Evolutionary conservation across 2,329 filamentous ascomycete species (phyloP).

Genomic region (Chalaropsis thielavioides): DNA sequence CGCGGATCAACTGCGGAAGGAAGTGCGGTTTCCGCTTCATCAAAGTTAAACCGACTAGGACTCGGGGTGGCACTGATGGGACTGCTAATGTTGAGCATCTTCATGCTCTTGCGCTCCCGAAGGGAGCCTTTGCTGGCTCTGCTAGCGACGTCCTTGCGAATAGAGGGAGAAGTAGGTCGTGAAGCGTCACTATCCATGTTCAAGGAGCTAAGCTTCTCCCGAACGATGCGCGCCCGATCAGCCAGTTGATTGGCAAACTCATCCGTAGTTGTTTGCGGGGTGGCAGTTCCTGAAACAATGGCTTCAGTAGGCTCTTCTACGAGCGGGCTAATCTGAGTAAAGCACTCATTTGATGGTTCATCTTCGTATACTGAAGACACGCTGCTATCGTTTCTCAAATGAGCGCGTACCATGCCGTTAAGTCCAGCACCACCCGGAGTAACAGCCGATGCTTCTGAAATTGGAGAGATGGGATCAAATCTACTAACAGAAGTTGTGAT

Average conservation of each 20-base stretch:
- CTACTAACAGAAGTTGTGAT: conserved; percentile 43
- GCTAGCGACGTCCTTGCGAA: conserved; percentile 33
- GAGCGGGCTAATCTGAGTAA: conserved; percentile 23
- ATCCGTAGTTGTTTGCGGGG: conserved; percentile 26
- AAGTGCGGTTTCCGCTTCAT: conserved; percentile 18
- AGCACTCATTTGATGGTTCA: conserved; percentile 26
- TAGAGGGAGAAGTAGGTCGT: conserved; percentile 24
- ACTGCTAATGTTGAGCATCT: conserved; percentile 42
- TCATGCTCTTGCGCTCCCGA: conserved; percentile 43
- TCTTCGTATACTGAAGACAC: conserved; percentile 62
- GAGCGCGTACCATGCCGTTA: conserved; percentile 69
- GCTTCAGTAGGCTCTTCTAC: conserved; percentile 26
- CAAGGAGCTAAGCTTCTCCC: conserved; percentile 52
- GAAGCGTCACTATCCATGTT: conserved; percentile 47
- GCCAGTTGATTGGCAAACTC: conserved; percentile 63
- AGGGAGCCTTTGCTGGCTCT: conserved; percentile 57
- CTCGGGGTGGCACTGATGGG: conserved; percentile 30
- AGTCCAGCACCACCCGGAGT: conserved; percentile 37
- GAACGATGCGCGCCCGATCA: conserved; percentile 53
- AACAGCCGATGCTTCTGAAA: conserved; percentile 15
- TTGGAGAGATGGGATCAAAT: conserved; percentile 57
- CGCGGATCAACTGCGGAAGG: conserved; percentile 20
- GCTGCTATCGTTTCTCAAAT: conserved; percentile 68
- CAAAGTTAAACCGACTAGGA: conserved; percentile 23
- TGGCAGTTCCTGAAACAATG: not conserved